Evolutionary conservation across 352 stramenopile species (phyloP).

Genomic region (Pythium vanterpoolii): DNA sequence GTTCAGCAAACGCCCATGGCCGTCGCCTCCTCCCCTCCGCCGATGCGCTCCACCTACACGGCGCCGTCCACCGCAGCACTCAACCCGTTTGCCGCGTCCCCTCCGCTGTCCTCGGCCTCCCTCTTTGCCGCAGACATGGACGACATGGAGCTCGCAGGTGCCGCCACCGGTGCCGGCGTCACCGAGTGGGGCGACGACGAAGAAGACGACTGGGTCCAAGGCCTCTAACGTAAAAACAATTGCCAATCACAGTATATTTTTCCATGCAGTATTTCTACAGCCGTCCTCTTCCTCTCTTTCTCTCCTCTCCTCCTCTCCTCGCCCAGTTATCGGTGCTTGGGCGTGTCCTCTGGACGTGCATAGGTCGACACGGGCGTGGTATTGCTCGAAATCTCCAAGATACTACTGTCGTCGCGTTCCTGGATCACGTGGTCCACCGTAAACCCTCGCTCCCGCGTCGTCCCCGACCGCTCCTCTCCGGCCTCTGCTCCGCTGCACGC

Average conservation of each 20-base stretch:
- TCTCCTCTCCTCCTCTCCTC: too few species aligned
- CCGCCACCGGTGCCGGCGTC: conserved; percentile 22
- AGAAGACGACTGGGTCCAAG: conserved; percentile 81
- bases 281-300: not conserved
- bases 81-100: conserved; percentile 21
- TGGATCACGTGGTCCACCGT: conserved; percentile 19
- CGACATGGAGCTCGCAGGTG: conserved; percentile 35
- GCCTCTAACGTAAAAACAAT: conserved; percentile 33
- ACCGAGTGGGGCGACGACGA: conserved; percentile 67
- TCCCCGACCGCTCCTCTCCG: conserved; percentile 2
- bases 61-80: conserved; percentile 5
- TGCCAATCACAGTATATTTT: not conserved
- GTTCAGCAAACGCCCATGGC: conserved; percentile 24
- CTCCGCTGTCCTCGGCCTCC: conserved; percentile 37
- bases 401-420: conserved; percentile 5
- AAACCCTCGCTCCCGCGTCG: conserved; percentile 16
- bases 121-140: conserved; percentile 71
- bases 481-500: not conserved
- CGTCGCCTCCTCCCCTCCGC: conserved; percentile 19
- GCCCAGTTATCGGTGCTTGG: conserved; percentile 14
- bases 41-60: conserved; percentile 12
- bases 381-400: conserved; percentile 15
- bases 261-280: not conserved
- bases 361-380: conserved; percentile 21
- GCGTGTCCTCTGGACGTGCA: conserved; percentile 14